phyloP scores from a whole-genome alignment of 768 basidiomycete species.

The Rhizopogon sp. region DNA sequence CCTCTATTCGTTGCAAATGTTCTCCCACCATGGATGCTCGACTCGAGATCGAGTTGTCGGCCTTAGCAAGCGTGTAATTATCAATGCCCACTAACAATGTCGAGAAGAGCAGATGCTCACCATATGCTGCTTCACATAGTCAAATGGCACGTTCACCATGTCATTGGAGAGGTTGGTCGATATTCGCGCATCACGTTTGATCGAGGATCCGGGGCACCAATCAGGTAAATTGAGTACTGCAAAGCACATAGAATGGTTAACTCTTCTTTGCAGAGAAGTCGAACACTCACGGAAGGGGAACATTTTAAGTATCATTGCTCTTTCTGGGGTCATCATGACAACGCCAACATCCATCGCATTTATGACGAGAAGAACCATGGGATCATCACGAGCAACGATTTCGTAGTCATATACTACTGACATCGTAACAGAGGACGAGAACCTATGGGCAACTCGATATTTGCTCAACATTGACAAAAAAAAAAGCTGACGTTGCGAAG shows the following conservation, averaged over 20 bases:
- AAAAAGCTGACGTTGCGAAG: conserved; percentile 10
- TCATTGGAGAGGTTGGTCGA: background rate
- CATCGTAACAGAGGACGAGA: conserved; percentile 9
- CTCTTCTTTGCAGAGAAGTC: too few relatives aligned
- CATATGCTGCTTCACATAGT: conserved; percentile 3
- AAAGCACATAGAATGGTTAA: background rate
- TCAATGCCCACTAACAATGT: too few relatives aligned
- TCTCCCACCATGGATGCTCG: too few relatives aligned
- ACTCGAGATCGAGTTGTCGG: too few relatives aligned
- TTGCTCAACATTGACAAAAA: background rate
- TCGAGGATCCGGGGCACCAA: conserved; percentile 5
- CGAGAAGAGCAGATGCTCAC: background rate
- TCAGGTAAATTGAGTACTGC: conserved; percentile 5
- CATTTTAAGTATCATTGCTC: background rate
- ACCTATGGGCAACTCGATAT: background rate
- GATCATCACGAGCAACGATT: conserved; percentile 25
- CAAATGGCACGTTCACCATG: conserved; percentile 2
- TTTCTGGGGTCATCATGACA: background rate
- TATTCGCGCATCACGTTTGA: conserved; percentile 1
- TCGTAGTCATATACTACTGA: conserved; percentile 32
- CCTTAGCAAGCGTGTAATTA: too few relatives aligned
- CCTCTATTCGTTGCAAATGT: too few relatives aligned
- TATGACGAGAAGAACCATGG: conserved; percentile 22
- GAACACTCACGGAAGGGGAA: conserved; percentile 1
- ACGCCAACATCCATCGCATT: conserved; percentile 6